Evolutionary conservation across 2,329 filamentous ascomycete genomes (phyloP).

Genomic region (Phialocephala subalpina): DNA sequence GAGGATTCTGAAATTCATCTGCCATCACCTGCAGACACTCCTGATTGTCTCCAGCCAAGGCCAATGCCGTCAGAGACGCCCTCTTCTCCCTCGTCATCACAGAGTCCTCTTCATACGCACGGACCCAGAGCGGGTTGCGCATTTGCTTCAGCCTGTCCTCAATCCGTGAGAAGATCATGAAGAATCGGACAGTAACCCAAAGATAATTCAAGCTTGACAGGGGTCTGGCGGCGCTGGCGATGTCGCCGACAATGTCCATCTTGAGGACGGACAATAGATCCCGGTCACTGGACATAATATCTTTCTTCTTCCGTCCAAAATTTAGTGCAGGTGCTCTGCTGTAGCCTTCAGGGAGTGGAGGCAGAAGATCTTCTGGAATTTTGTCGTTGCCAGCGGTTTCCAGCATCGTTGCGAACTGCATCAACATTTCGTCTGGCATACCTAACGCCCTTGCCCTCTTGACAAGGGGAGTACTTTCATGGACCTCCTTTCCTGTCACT

Average conservation of each 20-base stretch:
- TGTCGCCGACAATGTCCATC: slow-evolving; percentile 41
- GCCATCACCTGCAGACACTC: slow-evolving; percentile 46
- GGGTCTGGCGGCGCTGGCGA: slow-evolving; percentile 40
- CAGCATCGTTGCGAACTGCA: neutral
- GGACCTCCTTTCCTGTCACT: slow-evolving; percentile 37
- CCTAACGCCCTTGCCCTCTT: slow-evolving; percentile 34
- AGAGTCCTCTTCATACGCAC: slow-evolving; percentile 41
- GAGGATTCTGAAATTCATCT: slow-evolving; percentile 39
- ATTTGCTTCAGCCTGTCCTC: slow-evolving; percentile 40
- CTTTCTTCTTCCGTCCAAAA: neutral
- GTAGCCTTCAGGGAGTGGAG: slow-evolving; percentile 16
- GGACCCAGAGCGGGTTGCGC: slow-evolving; percentile 42
- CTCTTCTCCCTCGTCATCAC: slow-evolving; percentile 38
- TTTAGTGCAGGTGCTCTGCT: neutral
- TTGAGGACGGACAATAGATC: slow-evolving; percentile 39
- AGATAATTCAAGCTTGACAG: slow-evolving; percentile 48
- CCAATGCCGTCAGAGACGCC: slow-evolving; percentile 35
- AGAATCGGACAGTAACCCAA: slow-evolving; percentile 36
- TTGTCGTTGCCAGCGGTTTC: neutral
- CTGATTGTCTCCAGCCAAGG: slow-evolving; percentile 40
- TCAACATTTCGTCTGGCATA: slow-evolving; percentile 15
- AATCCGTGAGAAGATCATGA: slow-evolving; percentile 40
- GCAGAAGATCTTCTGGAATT: slow-evolving; percentile 4
- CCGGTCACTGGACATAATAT: neutral
- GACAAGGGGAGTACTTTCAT: slow-evolving; percentile 45